Conservation (phyloP, 83 land plant species). For the Thuja plicata region DNA sequence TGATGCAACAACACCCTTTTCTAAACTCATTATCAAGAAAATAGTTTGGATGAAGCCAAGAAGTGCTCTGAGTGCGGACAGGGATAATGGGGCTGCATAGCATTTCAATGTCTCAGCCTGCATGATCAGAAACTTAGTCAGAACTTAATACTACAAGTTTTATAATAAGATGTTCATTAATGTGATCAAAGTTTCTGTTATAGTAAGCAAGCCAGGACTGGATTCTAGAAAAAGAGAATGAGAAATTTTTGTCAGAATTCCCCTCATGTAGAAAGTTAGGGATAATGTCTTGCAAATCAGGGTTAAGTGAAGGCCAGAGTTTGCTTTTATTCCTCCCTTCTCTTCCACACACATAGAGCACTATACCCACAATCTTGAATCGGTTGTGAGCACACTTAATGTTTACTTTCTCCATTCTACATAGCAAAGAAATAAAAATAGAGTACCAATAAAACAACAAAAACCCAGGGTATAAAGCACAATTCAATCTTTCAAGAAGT, state of each 20-base stretch:
- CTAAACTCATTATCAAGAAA: neutral
- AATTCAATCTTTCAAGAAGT: too few relatives aligned
- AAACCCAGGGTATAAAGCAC: too few relatives aligned
- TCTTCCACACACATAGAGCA: too few relatives aligned
- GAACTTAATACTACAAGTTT: neutral
- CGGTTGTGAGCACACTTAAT: too few relatives aligned
- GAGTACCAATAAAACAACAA: too few relatives aligned
- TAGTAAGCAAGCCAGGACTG: neutral
- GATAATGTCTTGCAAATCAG: neutral
- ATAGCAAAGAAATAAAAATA: too few relatives aligned
- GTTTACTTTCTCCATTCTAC: too few relatives aligned
- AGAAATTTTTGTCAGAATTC: neutral
- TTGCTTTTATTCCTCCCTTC: too few relatives aligned
- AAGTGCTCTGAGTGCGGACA: neutral
- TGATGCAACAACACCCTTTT: too few relatives aligned
- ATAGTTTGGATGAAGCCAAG: slow-evolving; percentile 1
- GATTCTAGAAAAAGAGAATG: neutral
- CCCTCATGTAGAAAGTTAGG: neutral
- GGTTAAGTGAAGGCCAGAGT: neutral
- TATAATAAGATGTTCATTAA: neutral
- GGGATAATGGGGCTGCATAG: slow-evolving; percentile 3
- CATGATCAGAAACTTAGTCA: neutral
- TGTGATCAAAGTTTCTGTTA: neutral
- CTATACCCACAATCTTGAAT: too few relatives aligned
- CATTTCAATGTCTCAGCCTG: slow-evolving; percentile 14